Base-by-base conservation (phyloP, 345 rosid species). In the Euphorbia tirucalli region DNA sequence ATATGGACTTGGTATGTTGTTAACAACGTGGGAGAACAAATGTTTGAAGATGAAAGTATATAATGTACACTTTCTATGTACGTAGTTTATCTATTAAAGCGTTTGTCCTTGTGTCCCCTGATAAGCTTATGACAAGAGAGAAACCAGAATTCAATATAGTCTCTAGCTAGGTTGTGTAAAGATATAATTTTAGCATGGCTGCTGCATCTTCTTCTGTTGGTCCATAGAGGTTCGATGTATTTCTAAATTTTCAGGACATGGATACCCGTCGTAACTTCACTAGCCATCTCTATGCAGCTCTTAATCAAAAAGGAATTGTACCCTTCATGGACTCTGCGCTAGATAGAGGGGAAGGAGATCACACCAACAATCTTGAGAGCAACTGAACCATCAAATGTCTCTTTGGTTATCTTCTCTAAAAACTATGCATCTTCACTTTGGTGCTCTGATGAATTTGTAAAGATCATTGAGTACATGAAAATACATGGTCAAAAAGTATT, bases 351-450 rank as follows among this genome's bases (percentile, higher is more conserved):
- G 64, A 60, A 15, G n/a, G 41, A 60, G 39, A 60, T 60, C 3
- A 8, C 31, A 30, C 10, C 41, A 14, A 2, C 64, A 18, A 35
- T 60, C 35, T 30, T 60, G 21, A 60, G 22, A 60, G 35, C 41
- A 60, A 61, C 35, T 35, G 66, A 61, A 61, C 27, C n/a, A 28
- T 61, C 66, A 5, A 7, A 35, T 43, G 21, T 37, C 13, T 61
- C 66, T 19, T 1, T 61, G 21, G 35, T 61, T 24, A 61, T 61
- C 41, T 61, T 61, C 48, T 61, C 66, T 0, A 11, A 61, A 37
- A n/a, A 35, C 16, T 61, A 61, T 61, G 66, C 66, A 61, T 61
- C 27, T 61, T 61, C 66, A 1, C 48, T 46, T n/a, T 61, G 66
- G 25, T 61, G 66, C 27, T n/a, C 35, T 27, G 66, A 61, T n/a